Base-by-base conservation (phyloP, 1,139 yeast species). In the Saccharomyces hybrid region DNA sequence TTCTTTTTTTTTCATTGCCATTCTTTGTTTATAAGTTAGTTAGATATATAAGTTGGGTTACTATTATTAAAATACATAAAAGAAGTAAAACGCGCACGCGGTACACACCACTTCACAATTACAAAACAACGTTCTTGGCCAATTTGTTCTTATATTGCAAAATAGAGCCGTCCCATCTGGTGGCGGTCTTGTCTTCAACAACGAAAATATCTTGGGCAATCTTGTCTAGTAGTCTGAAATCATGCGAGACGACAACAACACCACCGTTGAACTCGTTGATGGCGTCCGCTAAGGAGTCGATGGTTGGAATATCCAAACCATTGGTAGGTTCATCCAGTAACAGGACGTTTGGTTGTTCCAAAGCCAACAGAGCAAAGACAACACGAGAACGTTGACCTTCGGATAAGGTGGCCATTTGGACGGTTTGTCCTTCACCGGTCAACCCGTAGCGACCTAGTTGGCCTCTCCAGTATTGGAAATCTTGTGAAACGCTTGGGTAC, bases 371-470 rank as follows among this genome's bases (percentile, higher is more conserved):
- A 23, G 99, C 99, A 70, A 93, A 95, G 57, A 93, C 99, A 63
- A 93, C 99, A 77, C 99, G 86, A 60, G 98, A 90, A 79, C 98
- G 87, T 81, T 93, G 98, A 73, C 99, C 99, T 78, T 93, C 99
- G 20, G 98, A 90, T 63, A 95, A 78, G 26, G 99, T 93, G 62
- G 96, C 98, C 97, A 93, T 95, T 73, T 88, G 91, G 52, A 97
- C 89, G 58, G 98, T 93, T 79, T 93, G 99, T 61, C 95, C 96
- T 76, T 93, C 98, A 77, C 99, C 99, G 61, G 98, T 91, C 69
- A 95, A 83, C 77, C 99, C 99, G 70, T 88, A 93, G 76, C 97
- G 88, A 70, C 99, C 99, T 67, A 95, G 81, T 77, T 93, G 98
- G 66, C 86, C 88, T 80, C 99, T 88, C 99, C 99, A 95, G 81